Conservation (phyloP, 2,329 filamentous ascomycete genomes). For the Camptophora hylomeconis region DNA sequence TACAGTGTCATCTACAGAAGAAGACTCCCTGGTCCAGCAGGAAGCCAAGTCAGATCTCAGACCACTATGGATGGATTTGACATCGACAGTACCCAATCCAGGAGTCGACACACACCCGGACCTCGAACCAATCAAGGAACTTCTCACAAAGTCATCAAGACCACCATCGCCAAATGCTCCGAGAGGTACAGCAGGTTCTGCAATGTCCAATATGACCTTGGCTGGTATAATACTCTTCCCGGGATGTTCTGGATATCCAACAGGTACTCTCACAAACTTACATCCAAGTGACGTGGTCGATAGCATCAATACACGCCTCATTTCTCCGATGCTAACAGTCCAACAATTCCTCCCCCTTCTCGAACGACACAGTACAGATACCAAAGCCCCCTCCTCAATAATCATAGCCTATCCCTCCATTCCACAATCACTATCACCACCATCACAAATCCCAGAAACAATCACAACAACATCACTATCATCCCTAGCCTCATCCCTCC, state of each 20-base stretch:
- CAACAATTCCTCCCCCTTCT: slow-evolving; percentile 80
- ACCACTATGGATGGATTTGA: slow-evolving; percentile 69
- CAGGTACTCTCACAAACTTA: slow-evolving; percentile 73
- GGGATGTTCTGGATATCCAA: slow-evolving; percentile 60
- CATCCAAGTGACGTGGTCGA: slow-evolving; percentile 75
- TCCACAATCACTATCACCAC: slow-evolving; percentile 30
- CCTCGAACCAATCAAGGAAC: slow-evolving; percentile 16
- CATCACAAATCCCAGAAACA: slow-evolving; percentile 58
- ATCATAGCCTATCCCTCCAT: slow-evolving; percentile 32
- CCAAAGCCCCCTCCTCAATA: slow-evolving; percentile 24
- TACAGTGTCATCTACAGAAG: slow-evolving; percentile 71
- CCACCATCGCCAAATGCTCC: slow-evolving; percentile 8
- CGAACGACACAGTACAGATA: slow-evolving; percentile 43
- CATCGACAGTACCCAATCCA: slow-evolving; percentile 35
- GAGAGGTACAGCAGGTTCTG: slow-evolving; percentile 7
- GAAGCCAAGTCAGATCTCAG: slow-evolving; percentile 71
- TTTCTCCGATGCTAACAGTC: slow-evolving; percentile 77
- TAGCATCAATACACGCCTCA: slow-evolving; percentile 79
- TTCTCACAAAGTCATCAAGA: slow-evolving; percentile 10
- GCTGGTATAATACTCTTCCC: slow-evolving; percentile 75
- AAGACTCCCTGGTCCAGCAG: slow-evolving; percentile 61
- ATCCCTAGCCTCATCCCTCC: slow-evolving; percentile 68
- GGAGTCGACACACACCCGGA: slow-evolving; percentile 17
- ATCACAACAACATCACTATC: slow-evolving; percentile 76
- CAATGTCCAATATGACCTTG: slow-evolving; percentile 36